Conservation (phyloP, 169 alveolate species). For the Cryptosporidium ryanae region DNA sequence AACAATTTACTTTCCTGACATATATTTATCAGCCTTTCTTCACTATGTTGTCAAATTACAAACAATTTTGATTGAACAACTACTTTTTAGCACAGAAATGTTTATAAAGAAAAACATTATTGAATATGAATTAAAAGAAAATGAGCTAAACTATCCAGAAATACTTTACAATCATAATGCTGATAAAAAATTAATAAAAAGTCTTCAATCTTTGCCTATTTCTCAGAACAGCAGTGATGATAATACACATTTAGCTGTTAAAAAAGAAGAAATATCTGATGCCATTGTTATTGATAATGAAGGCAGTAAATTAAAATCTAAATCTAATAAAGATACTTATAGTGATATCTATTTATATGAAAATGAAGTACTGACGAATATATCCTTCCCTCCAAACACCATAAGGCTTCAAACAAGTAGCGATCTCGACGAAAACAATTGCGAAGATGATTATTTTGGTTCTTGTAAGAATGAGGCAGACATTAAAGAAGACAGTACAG, state of each 20-base stretch:
- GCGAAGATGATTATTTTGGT: conserved; percentile 50
- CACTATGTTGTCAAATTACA: conserved; percentile 47
- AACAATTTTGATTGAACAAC: conserved; percentile 25
- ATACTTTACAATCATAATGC: conserved; percentile 4
- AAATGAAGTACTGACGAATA: conserved; percentile 31
- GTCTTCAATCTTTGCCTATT: neutral
- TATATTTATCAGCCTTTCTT: conserved; percentile 48
- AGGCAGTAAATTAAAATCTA: neutral
- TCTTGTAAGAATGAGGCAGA: neutral
- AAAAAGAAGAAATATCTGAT: neutral
- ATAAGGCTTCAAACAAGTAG: conserved; percentile 40
- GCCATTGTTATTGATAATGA: neutral
- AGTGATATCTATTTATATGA: conserved; percentile 10
- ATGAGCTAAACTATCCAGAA: conserved; percentile 55
- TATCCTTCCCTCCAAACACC: conserved; percentile 63
- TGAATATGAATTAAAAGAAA: conserved; percentile 37
- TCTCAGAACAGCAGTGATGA: neutral
- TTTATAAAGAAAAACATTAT: conserved; percentile 36
- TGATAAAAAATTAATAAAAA: conserved; percentile 14
- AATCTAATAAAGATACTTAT: neutral
- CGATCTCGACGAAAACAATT: conserved; percentile 26
- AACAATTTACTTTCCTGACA: conserved; percentile 35
- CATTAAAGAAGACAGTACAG: neutral
- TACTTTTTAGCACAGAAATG: neutral
- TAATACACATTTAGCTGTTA: neutral